Percentiles rank a stretch among this genome's conserved stretches.
phyloP scores from a whole-genome alignment of 768 basidiomycete genomes.

The Porphyrellus cyaneotinctus region DNA sequence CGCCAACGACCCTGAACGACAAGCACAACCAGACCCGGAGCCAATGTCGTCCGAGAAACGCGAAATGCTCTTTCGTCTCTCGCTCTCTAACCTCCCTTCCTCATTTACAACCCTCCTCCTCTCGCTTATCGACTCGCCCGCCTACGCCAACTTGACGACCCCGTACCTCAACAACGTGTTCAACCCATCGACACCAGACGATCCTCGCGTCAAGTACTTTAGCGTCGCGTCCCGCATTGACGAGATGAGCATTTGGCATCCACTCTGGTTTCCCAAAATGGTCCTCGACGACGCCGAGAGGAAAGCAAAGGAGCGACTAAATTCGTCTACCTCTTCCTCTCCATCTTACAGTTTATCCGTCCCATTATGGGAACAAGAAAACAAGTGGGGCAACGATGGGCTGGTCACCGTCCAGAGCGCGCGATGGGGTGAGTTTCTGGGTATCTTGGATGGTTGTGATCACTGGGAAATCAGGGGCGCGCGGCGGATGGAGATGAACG shows the following conservation, averaged over 20 bases:
- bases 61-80: constrained; percentile 39
- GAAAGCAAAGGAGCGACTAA: constrained; percentile 44
- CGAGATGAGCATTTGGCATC: constrained; percentile 77
- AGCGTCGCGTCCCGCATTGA: constrained; percentile 80
- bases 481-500: constrained; percentile 65
- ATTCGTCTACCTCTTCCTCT: neutral
- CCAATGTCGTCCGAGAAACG: constrained; percentile 17
- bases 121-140: constrained; percentile 90
- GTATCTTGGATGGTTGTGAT: constrained; percentile 83
- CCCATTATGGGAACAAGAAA: constrained; percentile 48
- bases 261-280: constrained; percentile 95
- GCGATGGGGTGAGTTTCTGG: constrained; percentile 94
- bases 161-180: constrained; percentile 73
- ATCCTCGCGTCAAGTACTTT: constrained; percentile 84
- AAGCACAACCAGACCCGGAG: neutral
- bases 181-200: constrained; percentile 78
- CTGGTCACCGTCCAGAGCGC: constrained; percentile 90
- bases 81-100: constrained; percentile 66
- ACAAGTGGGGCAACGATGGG: constrained; percentile 84
- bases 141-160: constrained; percentile 91
- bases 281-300: constrained; percentile 85
- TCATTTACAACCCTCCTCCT: constrained; percentile 86
- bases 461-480: constrained; percentile 97
- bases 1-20: neutral
- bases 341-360: constrained; percentile 15